Evolutionary conservation across 495 filamentous ascomycete genomes (phyloP).

Genomic region (Penicillium taxi): DNA sequence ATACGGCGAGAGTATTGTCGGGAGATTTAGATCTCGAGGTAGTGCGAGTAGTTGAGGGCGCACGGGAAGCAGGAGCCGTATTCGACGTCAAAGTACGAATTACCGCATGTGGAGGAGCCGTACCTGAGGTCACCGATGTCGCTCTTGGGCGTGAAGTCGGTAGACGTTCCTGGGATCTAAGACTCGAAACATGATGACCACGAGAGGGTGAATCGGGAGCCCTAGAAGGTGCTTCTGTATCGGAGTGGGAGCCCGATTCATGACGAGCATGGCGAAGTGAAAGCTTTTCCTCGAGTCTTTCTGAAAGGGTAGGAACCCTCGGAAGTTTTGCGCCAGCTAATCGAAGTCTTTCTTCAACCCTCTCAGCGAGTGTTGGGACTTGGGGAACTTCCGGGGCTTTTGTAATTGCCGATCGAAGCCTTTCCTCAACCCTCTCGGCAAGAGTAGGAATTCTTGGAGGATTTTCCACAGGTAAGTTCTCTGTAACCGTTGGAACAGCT

Average conservation of each 20-base stretch:
- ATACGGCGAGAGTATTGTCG: constrained; percentile 5
- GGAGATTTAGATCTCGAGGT: constrained; percentile 6
- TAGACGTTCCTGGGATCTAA: constrained; percentile 1
- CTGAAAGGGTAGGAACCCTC: constrained; percentile 21
- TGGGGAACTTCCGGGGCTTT: no score
- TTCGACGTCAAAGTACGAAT: no score
- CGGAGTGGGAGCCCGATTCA: constrained; percentile 12
- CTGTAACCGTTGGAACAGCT: neutral
- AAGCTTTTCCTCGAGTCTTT: constrained; percentile 33
- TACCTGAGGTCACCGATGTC: constrained; percentile 4
- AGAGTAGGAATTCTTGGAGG: constrained; percentile 15
- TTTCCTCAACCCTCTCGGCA: constrained; percentile 33
- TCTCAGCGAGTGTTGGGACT: no score
- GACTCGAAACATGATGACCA: neutral
- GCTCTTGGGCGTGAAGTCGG: constrained; percentile 4
- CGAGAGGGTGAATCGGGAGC: neutral
- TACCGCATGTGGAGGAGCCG: constrained; percentile 1
- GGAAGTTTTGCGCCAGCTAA: no score
- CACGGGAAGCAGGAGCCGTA: no score
- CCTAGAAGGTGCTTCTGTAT: constrained; percentile 10
- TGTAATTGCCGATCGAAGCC: constrained; percentile 21
- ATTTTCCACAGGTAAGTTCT: constrained; percentile 1
- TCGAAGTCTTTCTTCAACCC: no score
- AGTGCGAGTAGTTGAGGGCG: constrained; percentile 13
- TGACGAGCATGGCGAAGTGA: constrained; percentile 21